Evolutionary conservation across 768 basidiomycete species (phyloP).

Genomic region (Roridomyces roridus): DNA sequence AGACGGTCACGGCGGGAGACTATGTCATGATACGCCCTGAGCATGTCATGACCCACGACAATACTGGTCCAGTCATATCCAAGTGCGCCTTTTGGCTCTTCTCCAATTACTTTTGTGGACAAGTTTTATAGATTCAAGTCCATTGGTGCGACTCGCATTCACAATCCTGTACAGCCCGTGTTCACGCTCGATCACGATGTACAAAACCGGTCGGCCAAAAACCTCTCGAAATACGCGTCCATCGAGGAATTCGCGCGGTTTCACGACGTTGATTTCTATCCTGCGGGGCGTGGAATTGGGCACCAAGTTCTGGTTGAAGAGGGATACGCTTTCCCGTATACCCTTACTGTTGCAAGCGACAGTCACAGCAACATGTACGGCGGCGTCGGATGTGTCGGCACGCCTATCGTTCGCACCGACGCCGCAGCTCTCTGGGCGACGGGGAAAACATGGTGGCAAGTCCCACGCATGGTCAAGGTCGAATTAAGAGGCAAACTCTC

Average conservation of each 20-base stretch:
- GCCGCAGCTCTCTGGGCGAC: slow-evolving; percentile 98
- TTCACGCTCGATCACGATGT: slow-evolving; percentile 99
- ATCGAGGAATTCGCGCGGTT: slow-evolving; percentile 91
- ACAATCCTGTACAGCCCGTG: slow-evolving; percentile 84
- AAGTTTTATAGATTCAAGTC: slow-evolving; percentile 78
- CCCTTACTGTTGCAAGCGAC: slow-evolving; percentile 94
- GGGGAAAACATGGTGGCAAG: slow-evolving; percentile 99
- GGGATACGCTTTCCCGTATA: slow-evolving; percentile 96
- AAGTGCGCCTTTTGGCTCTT: slow-evolving; percentile 64
- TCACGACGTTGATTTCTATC: slow-evolving; percentile 92
- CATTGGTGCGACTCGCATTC: slow-evolving; percentile 86
- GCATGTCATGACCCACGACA: slow-evolving; percentile 99
- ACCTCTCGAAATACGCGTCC: slow-evolving; percentile 88
- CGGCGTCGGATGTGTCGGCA: slow-evolving; percentile 95
- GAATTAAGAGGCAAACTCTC: slow-evolving; percentile 84
- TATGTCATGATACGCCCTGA: slow-evolving; percentile 99
- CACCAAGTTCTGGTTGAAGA: slow-evolving; percentile 98
- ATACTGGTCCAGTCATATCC: slow-evolving; percentile 96
- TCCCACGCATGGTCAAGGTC: slow-evolving; percentile 95
- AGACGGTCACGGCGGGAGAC: slow-evolving; percentile 90
- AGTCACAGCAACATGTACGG: slow-evolving; percentile 99
- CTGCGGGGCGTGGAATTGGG: slow-evolving; percentile 96
- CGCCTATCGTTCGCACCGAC: slow-evolving; percentile 95
- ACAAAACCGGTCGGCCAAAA: slow-evolving; percentile 91
- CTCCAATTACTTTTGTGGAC: background rate